Evolutionary conservation across 2,329 filamentous ascomycete species (phyloP).

Genomic region (Ophiostoma ulmi): DNA sequence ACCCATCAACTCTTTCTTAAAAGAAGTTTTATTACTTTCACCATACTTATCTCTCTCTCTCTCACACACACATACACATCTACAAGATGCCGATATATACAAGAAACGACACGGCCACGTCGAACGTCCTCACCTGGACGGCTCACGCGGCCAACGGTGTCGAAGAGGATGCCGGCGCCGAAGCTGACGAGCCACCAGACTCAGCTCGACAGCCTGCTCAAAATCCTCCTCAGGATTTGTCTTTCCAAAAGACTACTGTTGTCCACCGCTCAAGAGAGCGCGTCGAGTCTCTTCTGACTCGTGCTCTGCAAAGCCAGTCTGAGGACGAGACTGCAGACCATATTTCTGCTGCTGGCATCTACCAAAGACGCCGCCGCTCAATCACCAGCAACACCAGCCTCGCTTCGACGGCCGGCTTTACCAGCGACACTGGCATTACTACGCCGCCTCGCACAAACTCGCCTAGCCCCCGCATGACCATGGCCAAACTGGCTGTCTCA

Average conservation of each 20-base stretch:
- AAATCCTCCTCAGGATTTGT: slow-evolving; percentile 24
- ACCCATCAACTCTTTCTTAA: background rate
- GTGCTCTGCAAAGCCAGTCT: slow-evolving; percentile 66
- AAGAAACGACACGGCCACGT: slow-evolving; percentile 37
- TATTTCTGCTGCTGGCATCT: slow-evolving; percentile 33
- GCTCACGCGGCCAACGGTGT: slow-evolving; percentile 41
- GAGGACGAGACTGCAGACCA: slow-evolving; percentile 49
- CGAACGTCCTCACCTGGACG: slow-evolving; percentile 44
- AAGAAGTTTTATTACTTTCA: background rate
- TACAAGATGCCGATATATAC: slow-evolving; percentile 32
- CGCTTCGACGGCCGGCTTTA: slow-evolving; percentile 81
- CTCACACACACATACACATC: background rate
- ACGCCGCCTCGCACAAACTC: slow-evolving; percentile 84
- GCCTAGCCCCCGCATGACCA: slow-evolving; percentile 75
- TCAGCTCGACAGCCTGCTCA: slow-evolving; percentile 2
- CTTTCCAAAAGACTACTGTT: slow-evolving; percentile 44
- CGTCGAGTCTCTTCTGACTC: slow-evolving; percentile 80
- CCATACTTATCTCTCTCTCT: background rate
- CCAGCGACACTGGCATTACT: slow-evolving; percentile 88
- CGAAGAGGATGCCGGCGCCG: slow-evolving; percentile 61
- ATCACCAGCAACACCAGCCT: slow-evolving; percentile 75
- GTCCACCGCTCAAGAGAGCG: slow-evolving; percentile 49
- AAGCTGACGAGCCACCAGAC: slow-evolving; percentile 87
- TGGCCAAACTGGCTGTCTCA: background rate
- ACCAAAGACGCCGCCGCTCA: slow-evolving; percentile 49